Conservation (phyloP, 108 stramenopile species). For the Mayamaea pseudoterrestris region DNA sequence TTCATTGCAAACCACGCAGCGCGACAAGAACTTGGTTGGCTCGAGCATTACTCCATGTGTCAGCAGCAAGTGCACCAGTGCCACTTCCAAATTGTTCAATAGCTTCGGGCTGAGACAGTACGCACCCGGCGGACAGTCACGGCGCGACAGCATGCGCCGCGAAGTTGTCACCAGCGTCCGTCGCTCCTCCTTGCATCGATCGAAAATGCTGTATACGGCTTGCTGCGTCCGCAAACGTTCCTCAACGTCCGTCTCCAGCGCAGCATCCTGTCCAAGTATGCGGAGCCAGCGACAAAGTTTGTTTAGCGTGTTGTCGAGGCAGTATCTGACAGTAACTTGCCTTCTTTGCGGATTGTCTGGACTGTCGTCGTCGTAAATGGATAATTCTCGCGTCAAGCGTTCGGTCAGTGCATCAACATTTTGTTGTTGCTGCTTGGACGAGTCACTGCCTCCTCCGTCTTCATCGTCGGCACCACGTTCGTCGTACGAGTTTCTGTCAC, state of each 20-base stretch:
- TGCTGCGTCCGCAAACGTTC: conserved; percentile 50
- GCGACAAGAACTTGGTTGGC: conserved; percentile 50
- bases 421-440: too few species aligned
- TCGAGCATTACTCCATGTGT: conserved; percentile 58
- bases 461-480: conserved; percentile 10
- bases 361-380: too few species aligned
- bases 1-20: conserved; percentile 83
- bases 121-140: conserved; percentile 74
- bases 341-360: too few species aligned
- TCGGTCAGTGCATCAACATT: too few species aligned
- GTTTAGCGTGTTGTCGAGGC: conserved; percentile 60
- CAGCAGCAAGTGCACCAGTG: conserved; percentile 52
- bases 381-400: too few species aligned
- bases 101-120: conserved; percentile 56
- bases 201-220: conserved; percentile 41
- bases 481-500: too few species aligned
- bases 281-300: conserved; percentile 71
- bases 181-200: conserved; percentile 53
- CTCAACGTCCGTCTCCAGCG: conserved; percentile 69
- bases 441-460: too few species aligned
- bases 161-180: conserved; percentile 76
- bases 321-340: too few species aligned
- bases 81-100: conserved; percentile 42
- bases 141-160: conserved; percentile 55
- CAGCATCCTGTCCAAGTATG: conserved; percentile 75